phyloP scores from a whole-genome alignment of 2,329 filamentous ascomycete genomes.

The Onygenales sp. region DNA sequence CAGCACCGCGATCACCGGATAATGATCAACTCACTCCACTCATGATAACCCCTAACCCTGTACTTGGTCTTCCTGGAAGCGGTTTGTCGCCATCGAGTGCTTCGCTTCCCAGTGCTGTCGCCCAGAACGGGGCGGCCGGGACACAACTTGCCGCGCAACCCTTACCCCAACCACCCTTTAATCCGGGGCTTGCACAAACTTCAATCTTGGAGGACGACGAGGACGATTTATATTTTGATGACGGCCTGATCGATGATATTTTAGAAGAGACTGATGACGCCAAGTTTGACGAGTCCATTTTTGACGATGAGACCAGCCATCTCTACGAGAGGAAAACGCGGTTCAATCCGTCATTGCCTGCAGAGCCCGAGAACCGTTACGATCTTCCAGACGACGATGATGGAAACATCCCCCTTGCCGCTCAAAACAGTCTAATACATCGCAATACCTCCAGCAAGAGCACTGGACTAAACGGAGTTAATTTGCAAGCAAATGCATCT shows the following conservation, averaged over 20 bases:
- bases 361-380: not conserved
- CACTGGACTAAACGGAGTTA: not conserved
- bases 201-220: conserved; percentile 8
- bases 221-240: conserved; percentile 39
- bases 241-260: conserved; percentile 34
- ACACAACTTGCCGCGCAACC: not conserved
- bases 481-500: not conserved
- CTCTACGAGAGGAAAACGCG: conserved; percentile 30
- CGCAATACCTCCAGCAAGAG: not conserved
- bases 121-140: not conserved
- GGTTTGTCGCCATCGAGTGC: not conserved
- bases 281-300: conserved; percentile 38
- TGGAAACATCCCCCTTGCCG: not conserved
- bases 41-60: not conserved
- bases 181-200: not conserved
- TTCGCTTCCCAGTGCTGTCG: not conserved
- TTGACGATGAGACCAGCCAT: conserved; percentile 38
- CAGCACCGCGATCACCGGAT: conserved; percentile 1
- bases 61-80: not conserved
- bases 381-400: not conserved
- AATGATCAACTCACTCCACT: not conserved
- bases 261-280: conserved; percentile 21
- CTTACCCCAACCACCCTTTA: not conserved
- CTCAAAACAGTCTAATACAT: not conserved
- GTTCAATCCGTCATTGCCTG: not conserved